These are phyloP conservation scores for Noccaea bulbosa DNA, from an alignment of 345 rosid species.

Conservation along the genomic window DNA sequence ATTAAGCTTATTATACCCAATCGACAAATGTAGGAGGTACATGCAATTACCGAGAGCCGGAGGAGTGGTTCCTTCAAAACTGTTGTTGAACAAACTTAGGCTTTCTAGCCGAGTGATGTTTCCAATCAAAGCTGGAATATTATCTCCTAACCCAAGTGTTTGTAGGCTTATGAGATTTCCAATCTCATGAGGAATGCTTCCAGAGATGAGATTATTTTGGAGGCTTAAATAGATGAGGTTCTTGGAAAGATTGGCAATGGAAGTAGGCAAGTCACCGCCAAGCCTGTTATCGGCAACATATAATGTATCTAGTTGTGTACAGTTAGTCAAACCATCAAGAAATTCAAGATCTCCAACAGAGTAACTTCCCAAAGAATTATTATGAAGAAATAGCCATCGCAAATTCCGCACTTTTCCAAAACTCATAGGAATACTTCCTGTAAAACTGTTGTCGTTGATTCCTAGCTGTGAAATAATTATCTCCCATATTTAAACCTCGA, in stretches of 20 bases:
- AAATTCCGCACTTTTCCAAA: neutral
- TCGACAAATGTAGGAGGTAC: neutral
- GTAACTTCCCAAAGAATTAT: neutral
- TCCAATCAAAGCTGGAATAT: neutral
- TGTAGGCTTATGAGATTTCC: neutral
- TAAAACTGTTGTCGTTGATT: neutral
- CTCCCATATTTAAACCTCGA: neutral
- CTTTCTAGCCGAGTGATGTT: neutral
- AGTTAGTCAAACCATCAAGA: constrained; percentile 14
- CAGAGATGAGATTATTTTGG: neutral
- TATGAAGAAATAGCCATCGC: fast-evolving
- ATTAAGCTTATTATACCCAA: constrained; percentile 9
- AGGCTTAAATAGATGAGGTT: neutral
- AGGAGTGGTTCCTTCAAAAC: constrained; percentile 32
- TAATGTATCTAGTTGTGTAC: neutral
- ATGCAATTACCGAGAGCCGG: constrained; percentile 27
- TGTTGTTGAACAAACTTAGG: constrained; percentile 19
- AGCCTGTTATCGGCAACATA: neutral
- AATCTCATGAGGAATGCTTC: neutral
- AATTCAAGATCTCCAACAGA: constrained; percentile 21
- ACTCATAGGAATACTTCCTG: neutral
- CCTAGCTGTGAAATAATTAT: neutral
- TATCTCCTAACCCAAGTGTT: neutral
- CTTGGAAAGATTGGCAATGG: neutral
- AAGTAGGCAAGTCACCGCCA: neutral